phyloP scores from a whole-genome alignment of 495 filamentous ascomycete species.

The Daldinia bambusicola region DNA sequence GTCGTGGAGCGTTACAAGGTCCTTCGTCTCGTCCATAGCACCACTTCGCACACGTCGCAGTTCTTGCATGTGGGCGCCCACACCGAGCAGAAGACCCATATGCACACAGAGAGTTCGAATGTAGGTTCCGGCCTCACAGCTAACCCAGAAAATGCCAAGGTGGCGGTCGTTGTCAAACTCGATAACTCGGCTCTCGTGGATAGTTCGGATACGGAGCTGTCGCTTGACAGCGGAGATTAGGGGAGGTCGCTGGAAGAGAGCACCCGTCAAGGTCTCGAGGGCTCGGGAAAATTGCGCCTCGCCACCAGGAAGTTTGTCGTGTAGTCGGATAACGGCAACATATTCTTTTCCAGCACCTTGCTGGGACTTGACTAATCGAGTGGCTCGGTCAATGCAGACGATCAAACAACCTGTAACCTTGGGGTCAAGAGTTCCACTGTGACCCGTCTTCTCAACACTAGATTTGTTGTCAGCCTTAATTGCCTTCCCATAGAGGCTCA shows the following conservation, averaged over 20 bases:
- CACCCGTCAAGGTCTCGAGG: conserved; percentile 92
- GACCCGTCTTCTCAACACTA: conserved; percentile 95
- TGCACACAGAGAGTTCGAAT: conserved; percentile 98
- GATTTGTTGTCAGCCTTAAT: conserved; percentile 38
- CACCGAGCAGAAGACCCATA: conserved; percentile 88
- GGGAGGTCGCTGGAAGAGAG: conserved; percentile 95
- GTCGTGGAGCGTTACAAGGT: conserved; percentile 93
- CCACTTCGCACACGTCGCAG: conserved; percentile 91
- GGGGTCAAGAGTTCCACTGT: conserved; percentile 96
- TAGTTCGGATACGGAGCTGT: conserved; percentile 95
- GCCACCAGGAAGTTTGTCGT: conserved; percentile 90
- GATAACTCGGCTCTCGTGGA: conserved; percentile 92
- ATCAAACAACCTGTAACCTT: conserved; percentile 84
- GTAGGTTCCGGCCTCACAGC: conserved; percentile 97
- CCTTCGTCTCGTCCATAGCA: conserved; percentile 89
- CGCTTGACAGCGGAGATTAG: conserved; percentile 98
- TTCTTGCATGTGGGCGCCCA: conserved; percentile 99
- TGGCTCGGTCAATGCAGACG: conserved; percentile 94
- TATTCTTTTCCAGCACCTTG: conserved; percentile 92
- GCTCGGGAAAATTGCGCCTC: conserved; percentile 89
- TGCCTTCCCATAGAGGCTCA: neutral
- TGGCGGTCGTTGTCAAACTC: conserved; percentile 98
- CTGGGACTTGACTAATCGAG: conserved; percentile 96
- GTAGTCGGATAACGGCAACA: conserved; percentile 74
- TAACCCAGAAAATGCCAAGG: conserved; percentile 99